These are phyloP conservation scores for Phoenix roebelenii DNA, from an alignment of 176 grass and related monocot species.

Conservation along the genomic window DNA sequence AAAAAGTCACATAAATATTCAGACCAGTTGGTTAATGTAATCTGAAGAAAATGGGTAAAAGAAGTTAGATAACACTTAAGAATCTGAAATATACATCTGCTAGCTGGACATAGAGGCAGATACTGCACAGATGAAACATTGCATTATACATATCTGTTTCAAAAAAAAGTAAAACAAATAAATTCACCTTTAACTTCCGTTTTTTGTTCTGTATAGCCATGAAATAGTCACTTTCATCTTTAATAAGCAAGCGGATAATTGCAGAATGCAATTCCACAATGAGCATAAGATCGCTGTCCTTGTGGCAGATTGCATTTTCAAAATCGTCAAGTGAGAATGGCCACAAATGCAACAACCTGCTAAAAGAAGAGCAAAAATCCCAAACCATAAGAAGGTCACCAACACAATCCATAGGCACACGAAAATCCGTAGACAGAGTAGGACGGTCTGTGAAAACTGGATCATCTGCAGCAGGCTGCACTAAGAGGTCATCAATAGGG, in stretches of 20 bases:
- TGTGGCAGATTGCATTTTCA: constrained; percentile 77
- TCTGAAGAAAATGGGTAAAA: constrained; percentile 23
- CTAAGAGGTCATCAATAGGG: constrained; percentile 80
- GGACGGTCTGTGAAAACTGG: constrained; percentile 40
- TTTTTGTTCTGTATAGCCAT: constrained; percentile 44
- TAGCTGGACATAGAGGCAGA: too few species aligned
- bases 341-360: constrained; percentile 50
- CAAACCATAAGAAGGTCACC: constrained; percentile 80
- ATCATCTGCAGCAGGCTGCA: constrained; percentile 42
- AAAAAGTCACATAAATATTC: constrained; percentile 71
- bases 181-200: constrained; percentile 50
- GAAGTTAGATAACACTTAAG: too few species aligned
- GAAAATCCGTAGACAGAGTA: constrained; percentile 49
- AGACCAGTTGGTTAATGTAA: constrained; percentile 58
- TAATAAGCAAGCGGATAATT: constrained; percentile 60
- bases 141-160: not conserved
- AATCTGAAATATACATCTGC: too few species aligned
- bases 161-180: not conserved
- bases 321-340: constrained; percentile 79
- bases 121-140: too few species aligned
- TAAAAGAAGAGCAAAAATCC: constrained; percentile 75
- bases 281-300: constrained; percentile 63
- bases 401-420: constrained; percentile 58
- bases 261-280: constrained; percentile 64
- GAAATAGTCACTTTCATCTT: constrained; percentile 63